Evolutionary conservation across 2,329 filamentous ascomycete genomes (phyloP).

Genomic region (Talaromyces verruculosus): DNA sequence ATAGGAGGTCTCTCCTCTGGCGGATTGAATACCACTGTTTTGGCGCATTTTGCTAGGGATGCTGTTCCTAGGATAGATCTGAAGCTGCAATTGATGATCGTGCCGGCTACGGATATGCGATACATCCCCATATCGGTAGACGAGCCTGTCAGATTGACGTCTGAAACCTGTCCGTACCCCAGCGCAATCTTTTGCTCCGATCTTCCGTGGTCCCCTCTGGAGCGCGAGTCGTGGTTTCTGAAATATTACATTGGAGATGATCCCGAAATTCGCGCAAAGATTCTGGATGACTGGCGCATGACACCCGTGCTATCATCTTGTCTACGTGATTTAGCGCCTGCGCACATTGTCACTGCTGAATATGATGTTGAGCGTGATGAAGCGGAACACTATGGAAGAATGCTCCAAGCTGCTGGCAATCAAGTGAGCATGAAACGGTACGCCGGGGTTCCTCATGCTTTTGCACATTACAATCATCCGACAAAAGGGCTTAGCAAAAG

Average conservation of each 20-base stretch:
- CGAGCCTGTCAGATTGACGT: constrained; percentile 22
- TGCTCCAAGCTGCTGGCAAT: constrained; percentile 38
- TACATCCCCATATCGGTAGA: constrained; percentile 26
- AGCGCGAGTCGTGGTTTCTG: constrained; percentile 36
- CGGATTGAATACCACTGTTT: constrained; percentile 42
- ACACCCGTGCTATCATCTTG: constrained; percentile 42
- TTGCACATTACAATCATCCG: constrained; percentile 30
- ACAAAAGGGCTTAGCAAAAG: constrained; percentile 28
- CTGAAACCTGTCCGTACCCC: constrained; percentile 27
- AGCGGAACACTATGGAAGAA: constrained; percentile 41
- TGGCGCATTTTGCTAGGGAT: constrained; percentile 42
- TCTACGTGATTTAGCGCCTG: constrained; percentile 40
- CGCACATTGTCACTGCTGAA: constrained; percentile 42
- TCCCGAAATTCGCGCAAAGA: background rate
- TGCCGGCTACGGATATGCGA: constrained; percentile 37
- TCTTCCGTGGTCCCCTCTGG: constrained; percentile 32
- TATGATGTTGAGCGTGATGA: constrained; percentile 46
- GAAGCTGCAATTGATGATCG: constrained; percentile 35
- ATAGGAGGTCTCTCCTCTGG: constrained; percentile 45
- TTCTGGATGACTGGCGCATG: constrained; percentile 42
- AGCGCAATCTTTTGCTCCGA: constrained; percentile 29
- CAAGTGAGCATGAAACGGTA: constrained; percentile 34
- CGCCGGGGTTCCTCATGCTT: constrained; percentile 38
- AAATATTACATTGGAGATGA: constrained; percentile 34
- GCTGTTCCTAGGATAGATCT: constrained; percentile 27